Conservation (phyloP, 805 yeast species). For the Saturnispora dispora region DNA sequence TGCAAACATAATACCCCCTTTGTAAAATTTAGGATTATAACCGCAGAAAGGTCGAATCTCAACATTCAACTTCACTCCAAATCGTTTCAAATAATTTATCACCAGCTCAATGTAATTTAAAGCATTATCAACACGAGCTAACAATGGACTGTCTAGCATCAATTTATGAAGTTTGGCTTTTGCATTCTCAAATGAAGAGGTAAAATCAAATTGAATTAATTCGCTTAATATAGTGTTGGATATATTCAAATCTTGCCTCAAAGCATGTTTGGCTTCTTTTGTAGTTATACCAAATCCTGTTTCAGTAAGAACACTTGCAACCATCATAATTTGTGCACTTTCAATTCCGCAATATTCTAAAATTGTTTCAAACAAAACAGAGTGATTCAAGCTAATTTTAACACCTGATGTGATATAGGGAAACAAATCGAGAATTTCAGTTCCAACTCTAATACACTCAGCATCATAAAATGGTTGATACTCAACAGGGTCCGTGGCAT, state of each 20-base stretch:
- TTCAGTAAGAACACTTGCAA: conserved; percentile 66
- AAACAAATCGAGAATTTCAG: conserved; percentile 56
- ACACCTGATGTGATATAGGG: conserved; percentile 59
- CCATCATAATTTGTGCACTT: conserved; percentile 60
- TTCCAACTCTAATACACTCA: conserved; percentile 75
- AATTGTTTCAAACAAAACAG: conserved; percentile 65
- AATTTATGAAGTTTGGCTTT: conserved; percentile 52
- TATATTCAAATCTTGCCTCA: conserved; percentile 60
- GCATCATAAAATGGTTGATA: conserved; percentile 62
- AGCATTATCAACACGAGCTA: conserved; percentile 53
- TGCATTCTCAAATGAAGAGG: conserved; percentile 58
- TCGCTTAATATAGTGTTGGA: conserved; percentile 79
- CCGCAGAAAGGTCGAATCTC: conserved; percentile 75
- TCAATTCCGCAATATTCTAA: conserved; percentile 77
- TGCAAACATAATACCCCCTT: conserved; percentile 82
- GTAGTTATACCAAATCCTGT: conserved; percentile 57
- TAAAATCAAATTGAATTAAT: conserved; percentile 70
- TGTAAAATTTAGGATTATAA: conserved; percentile 71
- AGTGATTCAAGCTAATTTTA: conserved; percentile 64
- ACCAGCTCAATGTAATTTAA: conserved; percentile 55
- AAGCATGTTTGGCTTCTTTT: conserved; percentile 40
- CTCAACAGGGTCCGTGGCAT: conserved; percentile 21
- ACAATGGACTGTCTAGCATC: conserved; percentile 65
- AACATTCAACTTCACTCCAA: conserved; percentile 45
- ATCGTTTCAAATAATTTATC: conserved; percentile 39